Base-by-base conservation (phyloP, 768 basidiomycete species). In the Xanthoconium stramineum region DNA sequence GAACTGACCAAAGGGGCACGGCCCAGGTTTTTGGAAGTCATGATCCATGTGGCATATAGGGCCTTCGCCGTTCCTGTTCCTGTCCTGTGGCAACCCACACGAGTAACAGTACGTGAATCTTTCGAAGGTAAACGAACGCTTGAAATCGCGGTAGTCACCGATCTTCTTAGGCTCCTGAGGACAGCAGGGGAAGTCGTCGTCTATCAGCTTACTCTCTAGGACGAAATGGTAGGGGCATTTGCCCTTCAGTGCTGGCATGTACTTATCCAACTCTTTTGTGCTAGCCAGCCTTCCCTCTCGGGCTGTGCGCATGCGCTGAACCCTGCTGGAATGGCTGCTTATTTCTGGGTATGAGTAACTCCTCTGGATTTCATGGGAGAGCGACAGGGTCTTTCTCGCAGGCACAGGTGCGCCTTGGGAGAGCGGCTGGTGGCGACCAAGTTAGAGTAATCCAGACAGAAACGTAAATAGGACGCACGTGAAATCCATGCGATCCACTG, bases 141-240 rank as follows among this genome's bases (percentile, higher is more conserved):
- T 47, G 33, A 47, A 47, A 1, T 6, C 32, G 2, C 13, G n/a
- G 5, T 47, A 47, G 3, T 32, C 17, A 9, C 45, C 30, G 9
- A 15, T 8, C 45, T n/a, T 3, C 20, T 4, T 8, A n/a, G 30
- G 45, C 29, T 46, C 30, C 17, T 8, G 15, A 30, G 30, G 29
- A n/a, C 45, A 46, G 29, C 8, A 8, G 1, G 45, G 45, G 15
- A 46, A 44, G 46, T 48, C 13, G 33, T 48, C 51, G 1, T 7
- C 14, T 3, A 37, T 20, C 11, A 54, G 15, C 14, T n/a, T 35
- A 11, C 38, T 20, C 3, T 19, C 19, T 6, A 45, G 14, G 6
- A 59, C 58, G 6, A 59, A 55, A 14, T 59, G 53, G 19, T 51
- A 51, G 2, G 58, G 53, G n/a, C 58, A 59, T 14, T 29, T 47